Evolutionary conservation across 768 basidiomycete genomes (phyloP).

Genomic region (Filobasidium floriforme): DNA sequence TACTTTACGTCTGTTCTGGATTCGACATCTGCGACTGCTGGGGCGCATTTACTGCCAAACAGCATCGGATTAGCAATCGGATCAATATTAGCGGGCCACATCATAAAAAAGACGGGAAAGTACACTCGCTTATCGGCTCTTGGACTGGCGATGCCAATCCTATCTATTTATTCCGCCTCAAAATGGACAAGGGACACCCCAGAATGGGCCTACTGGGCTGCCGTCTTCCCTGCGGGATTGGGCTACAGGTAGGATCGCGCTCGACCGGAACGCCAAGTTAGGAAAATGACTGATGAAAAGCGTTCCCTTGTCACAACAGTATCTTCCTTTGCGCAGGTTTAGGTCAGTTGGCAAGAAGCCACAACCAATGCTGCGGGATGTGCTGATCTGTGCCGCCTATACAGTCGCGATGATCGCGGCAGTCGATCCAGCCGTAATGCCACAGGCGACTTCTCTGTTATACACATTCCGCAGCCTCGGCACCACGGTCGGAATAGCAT

Average conservation of each 20-base stretch:
- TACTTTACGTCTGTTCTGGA: conserved; percentile 43
- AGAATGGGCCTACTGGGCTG: conserved; percentile 34
- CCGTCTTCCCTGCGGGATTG: conserved; percentile 34
- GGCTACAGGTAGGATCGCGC: too few species aligned
- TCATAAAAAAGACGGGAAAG: conserved; percentile 34
- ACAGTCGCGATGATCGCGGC: conserved; percentile 39
- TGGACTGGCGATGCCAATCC: conserved; percentile 31
- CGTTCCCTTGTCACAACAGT: too few species aligned
- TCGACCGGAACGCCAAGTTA: too few species aligned
- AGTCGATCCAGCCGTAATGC: conserved; percentile 40
- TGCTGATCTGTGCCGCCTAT: background rate
- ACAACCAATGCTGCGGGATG: too few species aligned
- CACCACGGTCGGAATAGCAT: conserved; percentile 36
- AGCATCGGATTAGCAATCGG: conserved; percentile 39
- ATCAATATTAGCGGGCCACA: conserved; percentile 39
- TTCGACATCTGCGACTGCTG: conserved; percentile 38
- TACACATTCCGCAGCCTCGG: conserved; percentile 42
- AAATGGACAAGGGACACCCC: conserved; percentile 33
- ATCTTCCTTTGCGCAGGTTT: conserved; percentile 39
- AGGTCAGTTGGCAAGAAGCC: conserved; percentile 25
- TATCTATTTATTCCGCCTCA: conserved; percentile 30
- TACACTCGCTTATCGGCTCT: conserved; percentile 32
- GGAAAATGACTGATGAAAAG: too few species aligned
- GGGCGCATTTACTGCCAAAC: conserved; percentile 35
- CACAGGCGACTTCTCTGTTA: conserved; percentile 41